These are phyloP conservation scores for Phialophora chinensis DNA, from an alignment of 2,329 filamentous ascomycete species.

Conservation along the genomic window DNA sequence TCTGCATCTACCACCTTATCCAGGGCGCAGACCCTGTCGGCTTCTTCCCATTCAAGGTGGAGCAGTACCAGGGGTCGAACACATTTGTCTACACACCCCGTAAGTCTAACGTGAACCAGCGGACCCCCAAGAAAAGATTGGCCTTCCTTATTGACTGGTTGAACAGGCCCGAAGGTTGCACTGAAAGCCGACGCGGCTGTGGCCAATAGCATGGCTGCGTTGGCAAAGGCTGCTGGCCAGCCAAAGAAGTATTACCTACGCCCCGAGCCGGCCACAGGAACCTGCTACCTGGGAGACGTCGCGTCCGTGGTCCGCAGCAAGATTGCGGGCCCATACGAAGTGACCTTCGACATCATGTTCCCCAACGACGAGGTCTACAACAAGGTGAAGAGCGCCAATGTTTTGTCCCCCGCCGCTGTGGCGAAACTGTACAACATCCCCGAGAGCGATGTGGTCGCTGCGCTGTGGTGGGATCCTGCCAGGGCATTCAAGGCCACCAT, in stretches of 20 bases:
- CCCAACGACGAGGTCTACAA: conserved; percentile 44
- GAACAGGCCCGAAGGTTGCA: conserved; percentile 9
- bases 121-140: not conserved
- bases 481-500: conserved; percentile 57
- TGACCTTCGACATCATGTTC: conserved; percentile 62
- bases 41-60: conserved; percentile 25
- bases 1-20: conserved; percentile 59
- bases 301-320: conserved; percentile 57
- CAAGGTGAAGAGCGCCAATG: conserved; percentile 45
- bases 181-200: conserved; percentile 15
- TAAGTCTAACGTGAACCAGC: not conserved
- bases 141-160: not conserved
- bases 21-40: conserved; percentile 43
- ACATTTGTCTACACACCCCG: conserved; percentile 17
- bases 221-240: not conserved
- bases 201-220: conserved; percentile 1
- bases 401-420: conserved; percentile 44
- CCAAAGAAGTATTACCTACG: conserved; percentile 19
- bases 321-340: conserved; percentile 59
- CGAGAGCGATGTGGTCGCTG: conserved; percentile 43
- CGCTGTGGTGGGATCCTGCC: conserved; percentile 54
- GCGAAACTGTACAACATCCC: conserved; percentile 41
- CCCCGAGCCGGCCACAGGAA: conserved; percentile 19
- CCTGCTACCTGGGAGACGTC: conserved; percentile 44
- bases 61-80: conserved; percentile 18